phyloP scores from a whole-genome alignment of 177 flowering plant species.

The Telopea speciosissima region DNA sequence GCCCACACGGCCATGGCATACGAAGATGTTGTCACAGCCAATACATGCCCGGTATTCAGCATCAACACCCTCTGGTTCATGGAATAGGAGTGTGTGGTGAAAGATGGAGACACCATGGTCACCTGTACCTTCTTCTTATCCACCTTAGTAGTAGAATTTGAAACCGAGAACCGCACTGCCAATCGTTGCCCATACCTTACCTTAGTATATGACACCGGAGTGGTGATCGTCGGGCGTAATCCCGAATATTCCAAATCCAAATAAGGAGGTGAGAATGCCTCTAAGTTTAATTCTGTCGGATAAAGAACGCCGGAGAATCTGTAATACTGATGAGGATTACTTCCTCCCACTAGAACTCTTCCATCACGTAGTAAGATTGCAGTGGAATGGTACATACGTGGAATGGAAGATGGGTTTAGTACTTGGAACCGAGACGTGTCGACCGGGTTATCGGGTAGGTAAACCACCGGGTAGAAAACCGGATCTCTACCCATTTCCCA shows the following conservation, averaged over 20 bases:
- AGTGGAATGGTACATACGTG: constrained; percentile 66
- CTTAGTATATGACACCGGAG: constrained; percentile 26
- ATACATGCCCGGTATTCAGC: constrained; percentile 21
- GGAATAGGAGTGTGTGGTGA: constrained; percentile 7
- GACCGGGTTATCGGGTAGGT: constrained; percentile 24
- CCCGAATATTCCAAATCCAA: no score
- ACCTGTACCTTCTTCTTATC: constrained; percentile 19
- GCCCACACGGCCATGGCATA: constrained; percentile 27
- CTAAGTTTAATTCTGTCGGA: no score
- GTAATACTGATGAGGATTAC: constrained; percentile 7
- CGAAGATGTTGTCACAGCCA: constrained; percentile 8
- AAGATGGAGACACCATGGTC: constrained; percentile 62
- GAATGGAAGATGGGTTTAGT: constrained; percentile 12
- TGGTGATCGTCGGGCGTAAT: no score
- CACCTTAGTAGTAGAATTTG: not conserved
- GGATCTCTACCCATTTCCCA: constrained; percentile 61
- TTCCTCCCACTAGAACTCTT: constrained; percentile 74
- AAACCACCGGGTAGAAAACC: constrained; percentile 40
- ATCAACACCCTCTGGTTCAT: constrained; percentile 75
- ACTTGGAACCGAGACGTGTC: constrained; percentile 28
- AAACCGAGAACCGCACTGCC: constrained; percentile 29
- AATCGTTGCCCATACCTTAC: constrained; percentile 34
- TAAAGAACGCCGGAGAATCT: no score
- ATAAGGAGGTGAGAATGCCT: no score
- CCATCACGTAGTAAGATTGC: constrained; percentile 65